These are phyloP conservation scores for Globisporangium abappressorium DNA, from an alignment of 352 stramenopile genomes.

Conservation along the genomic window DNA sequence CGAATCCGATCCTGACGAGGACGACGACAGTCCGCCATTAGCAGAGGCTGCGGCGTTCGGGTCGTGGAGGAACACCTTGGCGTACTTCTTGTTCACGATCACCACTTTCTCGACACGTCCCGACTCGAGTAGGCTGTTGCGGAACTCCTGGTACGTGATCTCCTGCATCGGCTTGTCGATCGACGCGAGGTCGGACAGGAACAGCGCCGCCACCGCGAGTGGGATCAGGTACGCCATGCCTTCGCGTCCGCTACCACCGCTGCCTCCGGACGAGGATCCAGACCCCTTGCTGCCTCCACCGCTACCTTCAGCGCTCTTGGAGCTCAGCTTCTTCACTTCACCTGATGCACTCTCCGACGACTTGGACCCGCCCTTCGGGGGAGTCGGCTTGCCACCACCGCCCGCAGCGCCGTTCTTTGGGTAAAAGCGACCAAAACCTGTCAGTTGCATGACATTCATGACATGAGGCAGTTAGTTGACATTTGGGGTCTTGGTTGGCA, in stretches of 20 bases:
- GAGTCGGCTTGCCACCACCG: slow-evolving; percentile 35
- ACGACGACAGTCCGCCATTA: slow-evolving; percentile 10
- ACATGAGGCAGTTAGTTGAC: background rate
- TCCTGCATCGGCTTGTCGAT: slow-evolving; percentile 86
- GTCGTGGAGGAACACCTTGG: slow-evolving; percentile 83
- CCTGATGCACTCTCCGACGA: slow-evolving; percentile 38
- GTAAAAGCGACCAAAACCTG: slow-evolving; percentile 83
- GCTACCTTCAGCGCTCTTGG: slow-evolving; percentile 38
- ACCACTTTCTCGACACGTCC: slow-evolving; percentile 88
- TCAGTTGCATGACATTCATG: background rate
- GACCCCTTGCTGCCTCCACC: slow-evolving; percentile 38
- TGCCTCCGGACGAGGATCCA: slow-evolving; percentile 8
- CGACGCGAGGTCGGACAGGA: slow-evolving; percentile 70
- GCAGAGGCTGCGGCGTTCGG: slow-evolving; percentile 10
- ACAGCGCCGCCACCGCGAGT: slow-evolving; percentile 62
- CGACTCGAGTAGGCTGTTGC: slow-evolving; percentile 78
- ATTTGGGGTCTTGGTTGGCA: too few species aligned
- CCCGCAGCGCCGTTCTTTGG: slow-evolving; percentile 58
- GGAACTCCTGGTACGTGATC: slow-evolving; percentile 92
- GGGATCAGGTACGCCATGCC: slow-evolving; percentile 74
- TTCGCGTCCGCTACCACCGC: slow-evolving; percentile 41
- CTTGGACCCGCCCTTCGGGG: slow-evolving; percentile 54
- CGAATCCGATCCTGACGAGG: slow-evolving; percentile 12
- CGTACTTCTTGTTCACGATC: slow-evolving; percentile 91
- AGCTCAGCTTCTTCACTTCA: slow-evolving; percentile 72